Percentiles rank a stretch among this genome's conserved stretches.
These are phyloP conservation scores for Alternaria ventricosa DNA, from an alignment of 2,329 filamentous ascomycete species.

Conservation along the genomic window DNA sequence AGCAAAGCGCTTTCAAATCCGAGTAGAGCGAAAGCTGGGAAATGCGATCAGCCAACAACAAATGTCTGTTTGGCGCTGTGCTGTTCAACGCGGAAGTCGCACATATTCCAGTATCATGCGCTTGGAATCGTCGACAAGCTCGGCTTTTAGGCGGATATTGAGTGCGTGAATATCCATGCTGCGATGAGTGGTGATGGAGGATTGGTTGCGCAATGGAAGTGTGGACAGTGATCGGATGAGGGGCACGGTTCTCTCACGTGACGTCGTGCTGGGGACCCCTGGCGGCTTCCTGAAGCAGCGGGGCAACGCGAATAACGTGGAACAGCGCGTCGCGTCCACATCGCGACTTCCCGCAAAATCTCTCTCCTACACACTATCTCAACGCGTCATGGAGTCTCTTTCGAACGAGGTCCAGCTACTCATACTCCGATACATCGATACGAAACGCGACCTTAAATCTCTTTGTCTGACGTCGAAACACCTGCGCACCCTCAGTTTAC, in stretches of 20 bases:
- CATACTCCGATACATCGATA: background rate
- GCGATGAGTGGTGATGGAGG: background rate
- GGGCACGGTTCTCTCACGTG: background rate
- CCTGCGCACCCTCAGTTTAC: background rate
- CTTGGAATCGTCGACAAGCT: background rate
- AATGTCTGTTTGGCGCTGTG: background rate
- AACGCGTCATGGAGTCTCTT: background rate
- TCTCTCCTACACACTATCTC: background rate
- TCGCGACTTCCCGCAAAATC: background rate
- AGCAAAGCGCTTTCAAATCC: conserved; percentile 10
- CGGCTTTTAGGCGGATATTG: background rate
- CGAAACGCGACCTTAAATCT: background rate
- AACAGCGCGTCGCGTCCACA: too few relatives aligned
- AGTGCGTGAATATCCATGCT: background rate
- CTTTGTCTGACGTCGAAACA: conserved; percentile 4
- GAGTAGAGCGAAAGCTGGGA: conserved; percentile 5
- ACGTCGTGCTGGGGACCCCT: background rate
- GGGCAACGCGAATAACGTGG: background rate
- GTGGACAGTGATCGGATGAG: background rate
- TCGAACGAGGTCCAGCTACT: background rate
- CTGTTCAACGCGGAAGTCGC: background rate
- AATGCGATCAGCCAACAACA: background rate
- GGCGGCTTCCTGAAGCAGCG: background rate
- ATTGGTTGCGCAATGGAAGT: background rate
- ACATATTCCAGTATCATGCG: background rate